Conservation (phyloP, 2,329 filamentous ascomycete species). For the Beauveria varroae region DNA sequence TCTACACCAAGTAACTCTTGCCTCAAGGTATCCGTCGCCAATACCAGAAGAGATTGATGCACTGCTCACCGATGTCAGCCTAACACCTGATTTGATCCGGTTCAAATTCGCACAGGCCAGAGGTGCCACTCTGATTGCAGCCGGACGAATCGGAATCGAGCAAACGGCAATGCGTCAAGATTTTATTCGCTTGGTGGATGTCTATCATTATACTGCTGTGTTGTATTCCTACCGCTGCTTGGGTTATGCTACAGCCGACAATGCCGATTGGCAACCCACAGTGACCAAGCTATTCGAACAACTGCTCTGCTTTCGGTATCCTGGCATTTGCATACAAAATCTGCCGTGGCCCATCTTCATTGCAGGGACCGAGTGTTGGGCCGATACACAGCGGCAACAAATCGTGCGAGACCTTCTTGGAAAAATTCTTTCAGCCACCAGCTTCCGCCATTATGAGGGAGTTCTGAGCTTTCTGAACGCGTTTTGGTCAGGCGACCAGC, state of each 20-base stretch:
- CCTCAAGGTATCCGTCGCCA: constrained; percentile 10
- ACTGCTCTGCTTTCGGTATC: constrained; percentile 18
- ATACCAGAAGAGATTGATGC: constrained; percentile 4
- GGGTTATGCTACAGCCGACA: constrained; percentile 12
- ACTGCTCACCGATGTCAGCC: not conserved
- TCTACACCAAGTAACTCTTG: constrained; percentile 16
- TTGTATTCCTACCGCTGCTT: constrained; percentile 22
- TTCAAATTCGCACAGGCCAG: constrained; percentile 21
- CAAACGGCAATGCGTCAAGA: constrained; percentile 16
- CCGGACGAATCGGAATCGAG: constrained; percentile 18
- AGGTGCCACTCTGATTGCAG: constrained; percentile 21
- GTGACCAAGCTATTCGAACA: constrained; percentile 17
- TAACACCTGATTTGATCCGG: not conserved
- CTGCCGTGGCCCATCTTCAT: constrained; percentile 24
- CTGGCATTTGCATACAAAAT: constrained; percentile 20
- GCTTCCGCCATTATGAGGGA: constrained; percentile 19
- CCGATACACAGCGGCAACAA: constrained; percentile 15
- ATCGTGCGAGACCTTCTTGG: constrained; percentile 15
- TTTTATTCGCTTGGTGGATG: constrained; percentile 22
- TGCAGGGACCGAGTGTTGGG: constrained; percentile 21
- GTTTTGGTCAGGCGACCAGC: constrained; percentile 19
- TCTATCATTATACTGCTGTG: constrained; percentile 22
- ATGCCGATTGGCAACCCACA: constrained; percentile 14
- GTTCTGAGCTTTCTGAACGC: constrained; percentile 17
- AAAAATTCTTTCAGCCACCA: constrained; percentile 16